A percentile compares a stretch with the other conserved stretches of the same genome.
Evolutionary conservation across 2,329 filamentous ascomycete species (phyloP).

Genomic region (Diaporthe longicolla): DNA sequence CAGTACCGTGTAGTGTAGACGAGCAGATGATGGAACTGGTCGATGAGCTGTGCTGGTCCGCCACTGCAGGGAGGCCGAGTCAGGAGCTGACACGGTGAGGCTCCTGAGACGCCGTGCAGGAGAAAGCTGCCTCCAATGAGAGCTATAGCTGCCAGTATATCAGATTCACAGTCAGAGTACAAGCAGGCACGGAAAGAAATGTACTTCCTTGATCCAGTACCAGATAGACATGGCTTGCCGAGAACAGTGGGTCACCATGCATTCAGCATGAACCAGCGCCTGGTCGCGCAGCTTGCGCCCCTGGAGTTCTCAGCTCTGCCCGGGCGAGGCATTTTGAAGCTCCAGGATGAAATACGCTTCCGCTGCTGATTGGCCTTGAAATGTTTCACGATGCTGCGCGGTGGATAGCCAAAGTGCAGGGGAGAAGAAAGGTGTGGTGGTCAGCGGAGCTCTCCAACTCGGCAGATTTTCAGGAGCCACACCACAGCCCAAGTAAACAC

Average conservation of each 20-base stretch:
- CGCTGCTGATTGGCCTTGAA: conserved; percentile 23
- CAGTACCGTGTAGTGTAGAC: not conserved
- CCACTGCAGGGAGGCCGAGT: conserved; percentile 29
- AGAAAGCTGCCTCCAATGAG: conserved; percentile 26
- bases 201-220: conserved; percentile 18
- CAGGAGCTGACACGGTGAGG: conserved; percentile 31
- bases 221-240: conserved; percentile 7
- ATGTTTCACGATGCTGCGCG: conserved; percentile 24
- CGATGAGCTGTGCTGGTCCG: not conserved
- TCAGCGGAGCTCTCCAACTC: conserved; percentile 24
- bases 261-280: conserved; percentile 7
- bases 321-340: conserved; percentile 12
- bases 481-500: conserved; percentile 2
- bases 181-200: conserved; percentile 3
- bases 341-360: conserved; percentile 8
- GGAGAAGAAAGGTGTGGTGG: conserved; percentile 22
- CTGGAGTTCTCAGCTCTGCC: conserved; percentile 23
- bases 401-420: conserved; percentile 31
- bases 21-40: not conserved
- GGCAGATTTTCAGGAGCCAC: conserved; percentile 16
- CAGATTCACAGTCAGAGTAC: conserved; percentile 17
- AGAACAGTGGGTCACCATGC: conserved; percentile 11
- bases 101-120: conserved; percentile 14
- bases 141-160: conserved; percentile 13
- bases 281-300: conserved; percentile 1